Evolutionary conservation across 805 yeast genomes (phyloP).

Genomic region (Lipomyces yamadae): DNA sequence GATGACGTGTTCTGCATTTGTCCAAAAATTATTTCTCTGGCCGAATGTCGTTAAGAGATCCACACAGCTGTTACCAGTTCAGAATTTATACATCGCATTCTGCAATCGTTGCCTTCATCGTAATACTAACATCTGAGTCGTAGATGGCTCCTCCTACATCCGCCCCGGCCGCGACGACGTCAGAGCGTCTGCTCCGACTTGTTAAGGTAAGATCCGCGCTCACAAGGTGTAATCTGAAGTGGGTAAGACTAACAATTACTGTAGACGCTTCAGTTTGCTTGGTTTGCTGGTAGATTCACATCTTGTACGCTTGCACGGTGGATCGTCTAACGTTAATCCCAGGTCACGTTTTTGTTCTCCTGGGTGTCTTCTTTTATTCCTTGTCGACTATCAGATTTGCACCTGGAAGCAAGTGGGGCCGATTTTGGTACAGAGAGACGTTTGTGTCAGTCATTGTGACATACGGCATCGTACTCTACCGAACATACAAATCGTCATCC

Average conservation of each 20-base stretch:
- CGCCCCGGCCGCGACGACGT: constrained; percentile 12
- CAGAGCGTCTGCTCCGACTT: constrained; percentile 28
- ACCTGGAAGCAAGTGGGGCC: constrained; percentile 45
- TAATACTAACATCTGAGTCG: not conserved
- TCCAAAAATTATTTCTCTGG: not conserved
- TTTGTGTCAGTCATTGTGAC: constrained; percentile 70
- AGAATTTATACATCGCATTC: not conserved
- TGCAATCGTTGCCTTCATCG: not conserved
- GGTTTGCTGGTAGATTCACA: constrained; percentile 59
- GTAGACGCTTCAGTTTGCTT: constrained; percentile 63
- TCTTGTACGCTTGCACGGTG: not conserved
- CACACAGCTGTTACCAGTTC: too few species aligned
- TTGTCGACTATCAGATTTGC: constrained; percentile 45
- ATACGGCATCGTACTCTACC: constrained; percentile 75
- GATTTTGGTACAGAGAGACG: constrained; percentile 60
- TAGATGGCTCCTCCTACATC: constrained; percentile 11
- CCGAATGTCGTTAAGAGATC: too few species aligned
- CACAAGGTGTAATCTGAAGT: not conserved
- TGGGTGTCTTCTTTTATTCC: constrained; percentile 50
- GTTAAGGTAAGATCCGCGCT: constrained; percentile 25
- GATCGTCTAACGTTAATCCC: constrained; percentile 16
- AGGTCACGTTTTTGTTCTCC: constrained; percentile 59
- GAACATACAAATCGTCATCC: constrained; percentile 50
- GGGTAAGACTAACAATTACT: not conserved
- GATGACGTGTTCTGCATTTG: not conserved